A percentile compares a stretch with the other conserved stretches of the same genome.
Evolutionary conservation across 2,329 filamentous ascomycete species (phyloP).

Genomic region (Epichloe sylvatica): DNA sequence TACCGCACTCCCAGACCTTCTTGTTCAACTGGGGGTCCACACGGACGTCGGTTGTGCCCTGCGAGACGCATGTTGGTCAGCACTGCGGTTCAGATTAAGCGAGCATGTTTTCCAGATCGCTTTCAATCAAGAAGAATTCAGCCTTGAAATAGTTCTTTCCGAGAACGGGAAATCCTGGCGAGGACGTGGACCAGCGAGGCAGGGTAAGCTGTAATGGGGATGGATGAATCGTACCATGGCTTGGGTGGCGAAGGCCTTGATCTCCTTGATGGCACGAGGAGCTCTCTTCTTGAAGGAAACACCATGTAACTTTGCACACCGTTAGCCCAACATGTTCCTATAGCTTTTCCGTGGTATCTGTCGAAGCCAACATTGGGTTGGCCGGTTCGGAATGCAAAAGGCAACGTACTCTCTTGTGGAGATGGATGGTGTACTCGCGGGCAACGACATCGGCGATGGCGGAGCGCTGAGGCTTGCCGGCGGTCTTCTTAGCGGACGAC

Average conservation of each 20-base stretch:
- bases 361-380: neutral
- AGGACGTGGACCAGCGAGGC: neutral
- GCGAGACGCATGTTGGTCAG: conserved; percentile 12
- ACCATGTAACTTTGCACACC: conserved; percentile 67
- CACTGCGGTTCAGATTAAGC: neutral
- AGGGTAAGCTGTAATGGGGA: too few species aligned
- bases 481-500: conserved; percentile 27
- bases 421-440: conserved; percentile 99
- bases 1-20: conserved; percentile 98
- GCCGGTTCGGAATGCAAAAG: conserved; percentile 5
- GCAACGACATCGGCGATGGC: conserved; percentile 98
- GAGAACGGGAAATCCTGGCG: neutral
- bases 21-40: conserved; percentile 99
- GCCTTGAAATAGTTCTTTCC: neutral
- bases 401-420: conserved; percentile 70
- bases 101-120: neutral
- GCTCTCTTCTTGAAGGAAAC: conserved; percentile 99
- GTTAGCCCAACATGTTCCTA: conserved; percentile 6
- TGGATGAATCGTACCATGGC: conserved; percentile 67
- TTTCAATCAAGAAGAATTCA: neutral
- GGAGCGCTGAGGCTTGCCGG: conserved; percentile 50
- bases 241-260: conserved; percentile 81
- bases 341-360: conserved; percentile 3
- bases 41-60: conserved; percentile 96
- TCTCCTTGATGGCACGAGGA: conserved; percentile 98